These are phyloP conservation scores for Geotrichum citri-aurantii DNA, from an alignment of 1,139 yeast species.

Conservation along the genomic window DNA sequence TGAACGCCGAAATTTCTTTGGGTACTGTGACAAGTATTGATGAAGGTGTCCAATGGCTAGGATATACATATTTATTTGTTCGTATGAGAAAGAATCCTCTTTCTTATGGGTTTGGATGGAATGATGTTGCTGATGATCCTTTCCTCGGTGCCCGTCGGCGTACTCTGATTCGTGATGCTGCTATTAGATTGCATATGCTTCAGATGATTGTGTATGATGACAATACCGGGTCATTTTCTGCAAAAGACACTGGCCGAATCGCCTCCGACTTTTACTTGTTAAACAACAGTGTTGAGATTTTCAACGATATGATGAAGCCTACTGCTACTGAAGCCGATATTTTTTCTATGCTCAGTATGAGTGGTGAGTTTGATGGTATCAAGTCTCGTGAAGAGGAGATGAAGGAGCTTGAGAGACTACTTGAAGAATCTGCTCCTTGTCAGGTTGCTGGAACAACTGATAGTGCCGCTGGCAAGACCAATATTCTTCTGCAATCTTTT, in stretches of 20 bases:
- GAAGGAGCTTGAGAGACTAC: conserved; percentile 57
- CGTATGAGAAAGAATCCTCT: conserved; percentile 94
- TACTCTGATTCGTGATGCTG: conserved; percentile 71
- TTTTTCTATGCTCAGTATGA: conserved; percentile 81
- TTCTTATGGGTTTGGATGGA: conserved; percentile 89
- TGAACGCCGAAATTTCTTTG: conserved; percentile 91
- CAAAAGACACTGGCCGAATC: conserved; percentile 89
- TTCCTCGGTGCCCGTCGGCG: conserved; percentile 66
- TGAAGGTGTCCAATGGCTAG: conserved; percentile 95
- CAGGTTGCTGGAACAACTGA: conserved; percentile 77
- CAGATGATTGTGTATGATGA: conserved; percentile 96
- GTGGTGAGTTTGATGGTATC: conserved; percentile 89
- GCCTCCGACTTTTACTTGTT: conserved; percentile 90
- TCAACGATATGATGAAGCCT: conserved; percentile 79
- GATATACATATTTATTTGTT: conserved; percentile 90
- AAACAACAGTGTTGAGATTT: conserved; percentile 80
- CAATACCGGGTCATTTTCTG: conserved; percentile 65
- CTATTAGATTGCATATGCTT: conserved; percentile 68
- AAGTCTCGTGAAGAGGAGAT: conserved; percentile 86
- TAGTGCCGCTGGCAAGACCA: conserved; percentile 80
- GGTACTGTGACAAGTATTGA: conserved; percentile 94
- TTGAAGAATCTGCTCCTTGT: conserved; percentile 57
- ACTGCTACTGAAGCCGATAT: conserved; percentile 90
- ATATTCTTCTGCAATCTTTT: conserved; percentile 78
- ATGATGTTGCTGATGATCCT: conserved; percentile 78